These are phyloP conservation scores for Huiozyma sinensis DNA, from an alignment of 805 yeast genomes.

Conservation along the genomic window DNA sequence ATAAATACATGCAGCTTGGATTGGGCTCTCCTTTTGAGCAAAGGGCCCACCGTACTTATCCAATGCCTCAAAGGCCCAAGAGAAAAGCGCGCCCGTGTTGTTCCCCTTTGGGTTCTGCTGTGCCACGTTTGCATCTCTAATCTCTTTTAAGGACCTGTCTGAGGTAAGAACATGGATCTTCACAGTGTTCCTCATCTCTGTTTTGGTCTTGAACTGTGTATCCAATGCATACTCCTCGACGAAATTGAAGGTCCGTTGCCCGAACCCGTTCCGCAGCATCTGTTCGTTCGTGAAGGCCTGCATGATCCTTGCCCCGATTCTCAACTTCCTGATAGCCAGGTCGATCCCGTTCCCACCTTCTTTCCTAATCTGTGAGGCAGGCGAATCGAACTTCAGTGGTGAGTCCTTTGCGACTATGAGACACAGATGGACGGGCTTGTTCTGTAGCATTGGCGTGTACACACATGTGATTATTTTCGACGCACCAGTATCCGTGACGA, in stretches of 20 bases:
- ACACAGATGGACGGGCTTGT: constrained; percentile 76
- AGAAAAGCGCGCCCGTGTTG: constrained; percentile 65
- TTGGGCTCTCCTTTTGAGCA: constrained; percentile 35
- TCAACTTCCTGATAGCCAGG: constrained; percentile 60
- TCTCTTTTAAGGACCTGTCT: constrained; percentile 54
- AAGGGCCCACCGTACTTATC: constrained; percentile 46
- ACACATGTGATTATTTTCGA: constrained; percentile 27
- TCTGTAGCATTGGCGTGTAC: constrained; percentile 47
- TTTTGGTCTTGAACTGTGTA: constrained; percentile 36
- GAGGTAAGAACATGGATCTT: constrained; percentile 71
- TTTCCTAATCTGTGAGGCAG: constrained; percentile 32
- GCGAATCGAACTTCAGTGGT: constrained; percentile 58
- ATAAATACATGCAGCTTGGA: constrained; percentile 76
- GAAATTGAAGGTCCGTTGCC: constrained; percentile 66
- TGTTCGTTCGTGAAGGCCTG: constrained; percentile 88
- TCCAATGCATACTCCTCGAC: constrained; percentile 51
- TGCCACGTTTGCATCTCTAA: constrained; percentile 70
- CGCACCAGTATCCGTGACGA: constrained; percentile 37
- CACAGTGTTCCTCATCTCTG: constrained; percentile 43
- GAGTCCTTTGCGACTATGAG: constrained; percentile 70
- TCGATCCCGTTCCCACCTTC: constrained; percentile 57
- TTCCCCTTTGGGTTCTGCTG: constrained; percentile 74
- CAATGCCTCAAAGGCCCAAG: constrained; percentile 70
- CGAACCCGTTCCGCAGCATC: constrained; percentile 68
- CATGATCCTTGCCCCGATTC: constrained; percentile 80